phyloP scores from a whole-genome alignment of 192 early-diverging fungal genomes.

The Borealophlyctis nickersoniae region DNA sequence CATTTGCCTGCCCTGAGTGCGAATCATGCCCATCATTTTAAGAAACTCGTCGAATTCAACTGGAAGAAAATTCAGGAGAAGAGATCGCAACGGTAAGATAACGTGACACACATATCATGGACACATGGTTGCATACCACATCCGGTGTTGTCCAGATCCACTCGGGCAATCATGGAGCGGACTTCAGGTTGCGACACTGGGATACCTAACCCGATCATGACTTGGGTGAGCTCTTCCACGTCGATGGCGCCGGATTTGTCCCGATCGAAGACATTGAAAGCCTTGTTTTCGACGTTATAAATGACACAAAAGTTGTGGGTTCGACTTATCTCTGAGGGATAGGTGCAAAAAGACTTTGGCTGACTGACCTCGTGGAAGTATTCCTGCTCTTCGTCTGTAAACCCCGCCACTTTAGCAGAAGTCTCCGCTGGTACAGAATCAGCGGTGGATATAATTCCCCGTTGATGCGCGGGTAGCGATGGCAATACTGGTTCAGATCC shows the following conservation, averaged over 20 bases:
- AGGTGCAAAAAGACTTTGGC: background rate
- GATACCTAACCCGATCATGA: constrained; percentile 31
- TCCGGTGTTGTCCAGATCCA: constrained; percentile 36
- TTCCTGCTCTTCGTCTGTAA: constrained; percentile 29
- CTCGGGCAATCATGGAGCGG: constrained; percentile 36
- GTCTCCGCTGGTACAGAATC: too few relatives aligned
- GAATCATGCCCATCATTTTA: constrained; percentile 25
- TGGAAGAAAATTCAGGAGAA: constrained; percentile 7
- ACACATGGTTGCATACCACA: background rate
- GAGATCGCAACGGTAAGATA: background rate
- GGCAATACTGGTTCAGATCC: too few relatives aligned
- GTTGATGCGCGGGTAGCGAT: too few relatives aligned
- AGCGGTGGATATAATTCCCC: too few relatives aligned
- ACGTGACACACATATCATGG: background rate
- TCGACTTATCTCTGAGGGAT: background rate
- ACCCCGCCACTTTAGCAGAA: background rate
- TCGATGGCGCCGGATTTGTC: constrained; percentile 47
- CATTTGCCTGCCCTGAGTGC: constrained; percentile 20
- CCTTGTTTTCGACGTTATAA: constrained; percentile 18
- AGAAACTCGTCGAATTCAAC: constrained; percentile 52
- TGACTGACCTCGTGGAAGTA: constrained; percentile 22
- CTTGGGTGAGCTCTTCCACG: constrained; percentile 37
- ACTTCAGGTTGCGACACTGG: constrained; percentile 37
- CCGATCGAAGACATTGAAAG: constrained; percentile 44
- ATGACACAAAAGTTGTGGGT: background rate